Evolutionary conservation across 768 basidiomycete genomes (phyloP).

Genomic region (Psilocybe azurescens): DNA sequence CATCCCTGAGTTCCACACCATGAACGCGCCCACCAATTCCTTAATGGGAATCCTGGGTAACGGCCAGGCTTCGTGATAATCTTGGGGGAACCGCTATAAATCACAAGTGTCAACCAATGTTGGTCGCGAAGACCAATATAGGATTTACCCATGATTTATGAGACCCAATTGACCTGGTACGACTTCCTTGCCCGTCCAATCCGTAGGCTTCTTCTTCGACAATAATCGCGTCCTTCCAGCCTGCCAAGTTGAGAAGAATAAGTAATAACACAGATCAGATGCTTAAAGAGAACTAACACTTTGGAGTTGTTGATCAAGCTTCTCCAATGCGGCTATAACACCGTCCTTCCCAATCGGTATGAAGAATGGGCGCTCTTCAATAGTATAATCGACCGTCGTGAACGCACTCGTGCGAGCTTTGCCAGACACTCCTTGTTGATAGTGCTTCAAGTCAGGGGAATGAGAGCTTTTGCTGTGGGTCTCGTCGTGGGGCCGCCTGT

Average conservation of each 20-base stretch:
- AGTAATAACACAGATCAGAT: conserved; percentile 1
- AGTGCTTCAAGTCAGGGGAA: background rate
- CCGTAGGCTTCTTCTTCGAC: conserved; percentile 70
- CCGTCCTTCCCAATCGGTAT: conserved; percentile 72
- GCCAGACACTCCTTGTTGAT: background rate
- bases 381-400: conserved; percentile 50
- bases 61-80: conserved; percentile 75
- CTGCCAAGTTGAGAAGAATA: conserved; percentile 36
- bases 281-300: conserved; percentile 39
- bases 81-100: conserved; percentile 71
- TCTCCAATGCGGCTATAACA: conserved; percentile 69
- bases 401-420: conserved; percentile 38
- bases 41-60: conserved; percentile 75
- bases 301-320: conserved; percentile 67
- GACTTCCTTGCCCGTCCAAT: conserved; percentile 76
- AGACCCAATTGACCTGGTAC: conserved; percentile 75
- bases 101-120: background rate
- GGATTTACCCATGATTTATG: conserved; percentile 69
- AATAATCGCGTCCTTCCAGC: conserved; percentile 60
- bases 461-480: background rate
- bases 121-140: background rate
- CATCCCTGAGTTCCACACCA: conserved; percentile 74
- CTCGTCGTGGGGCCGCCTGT: conserved; percentile 31
- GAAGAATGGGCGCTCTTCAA: conserved; percentile 72
- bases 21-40: conserved; percentile 87